Evolutionary conservation across 2,329 filamentous ascomycete species (phyloP).

Genomic region (Pseudogymnoascus sp.): DNA sequence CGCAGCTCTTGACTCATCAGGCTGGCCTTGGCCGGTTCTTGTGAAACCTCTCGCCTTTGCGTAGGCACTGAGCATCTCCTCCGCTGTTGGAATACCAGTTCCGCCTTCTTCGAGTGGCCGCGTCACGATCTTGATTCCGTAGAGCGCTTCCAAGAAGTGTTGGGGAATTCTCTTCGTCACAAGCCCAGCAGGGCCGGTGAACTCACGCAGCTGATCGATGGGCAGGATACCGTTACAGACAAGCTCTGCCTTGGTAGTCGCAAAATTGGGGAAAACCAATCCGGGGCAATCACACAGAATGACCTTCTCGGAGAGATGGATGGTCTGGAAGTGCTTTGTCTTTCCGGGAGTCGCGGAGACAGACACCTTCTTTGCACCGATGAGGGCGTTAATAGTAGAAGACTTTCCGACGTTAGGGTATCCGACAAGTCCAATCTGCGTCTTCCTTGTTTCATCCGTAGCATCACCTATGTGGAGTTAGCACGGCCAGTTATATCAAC

Average conservation of each 20-base stretch:
- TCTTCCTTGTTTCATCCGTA: slow-evolving; percentile 51
- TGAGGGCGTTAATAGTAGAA: slow-evolving; percentile 97
- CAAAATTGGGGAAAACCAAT: slow-evolving; percentile 97
- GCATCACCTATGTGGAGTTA: slow-evolving; percentile 33
- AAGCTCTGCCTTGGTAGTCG: slow-evolving; percentile 89
- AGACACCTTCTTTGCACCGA: slow-evolving; percentile 96
- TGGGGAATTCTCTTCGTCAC: slow-evolving; percentile 82
- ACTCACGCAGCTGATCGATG: slow-evolving; percentile 93
- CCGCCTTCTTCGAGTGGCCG: slow-evolving; percentile 86
- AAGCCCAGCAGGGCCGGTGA: slow-evolving; percentile 75
- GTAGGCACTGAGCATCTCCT: slow-evolving; percentile 79
- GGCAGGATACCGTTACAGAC: slow-evolving; percentile 92
- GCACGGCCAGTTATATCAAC: slow-evolving; percentile 17
- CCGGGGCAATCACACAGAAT: slow-evolving; percentile 96
- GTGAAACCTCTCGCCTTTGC: slow-evolving; percentile 84
- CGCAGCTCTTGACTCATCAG: slow-evolving; percentile 87
- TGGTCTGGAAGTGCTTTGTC: slow-evolving; percentile 98
- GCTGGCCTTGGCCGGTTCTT: slow-evolving; percentile 80
- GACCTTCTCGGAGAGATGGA: slow-evolving; percentile 83
- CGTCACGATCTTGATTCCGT: slow-evolving; percentile 81
- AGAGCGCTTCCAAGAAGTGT: slow-evolving; percentile 81
- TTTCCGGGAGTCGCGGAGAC: slow-evolving; percentile 96
- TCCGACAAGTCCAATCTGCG: slow-evolving; percentile 86
- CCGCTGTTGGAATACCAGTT: slow-evolving; percentile 74
- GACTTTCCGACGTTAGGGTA: slow-evolving; percentile 99